These are phyloP conservation scores for Neurospora sp. DNA, from an alignment of 495 filamentous ascomycete species.

Conservation along the genomic window DNA sequence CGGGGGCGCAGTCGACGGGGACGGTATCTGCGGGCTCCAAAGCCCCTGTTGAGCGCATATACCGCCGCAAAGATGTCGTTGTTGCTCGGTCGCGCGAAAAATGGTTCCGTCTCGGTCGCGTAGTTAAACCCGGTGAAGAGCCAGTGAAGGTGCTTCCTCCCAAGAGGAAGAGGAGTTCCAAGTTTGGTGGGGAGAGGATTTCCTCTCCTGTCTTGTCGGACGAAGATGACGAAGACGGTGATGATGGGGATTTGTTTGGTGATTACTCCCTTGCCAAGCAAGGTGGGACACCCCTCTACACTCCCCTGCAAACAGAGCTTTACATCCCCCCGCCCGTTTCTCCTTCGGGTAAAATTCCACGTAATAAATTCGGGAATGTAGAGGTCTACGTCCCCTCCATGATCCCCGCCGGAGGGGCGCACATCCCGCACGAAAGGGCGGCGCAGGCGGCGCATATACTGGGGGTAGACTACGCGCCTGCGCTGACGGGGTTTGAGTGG, in stretches of 20 bases:
- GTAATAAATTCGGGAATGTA: constrained; percentile 80
- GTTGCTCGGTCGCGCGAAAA: constrained; percentile 63
- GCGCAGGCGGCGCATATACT: constrained; percentile 63
- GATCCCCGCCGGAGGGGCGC: constrained; percentile 72
- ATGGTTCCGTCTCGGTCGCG: constrained; percentile 81
- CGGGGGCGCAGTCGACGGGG: constrained; percentile 61
- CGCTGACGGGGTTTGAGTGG: constrained; percentile 85
- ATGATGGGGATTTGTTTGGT: constrained; percentile 27
- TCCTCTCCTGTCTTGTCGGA: background rate
- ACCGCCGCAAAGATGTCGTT: constrained; percentile 70
- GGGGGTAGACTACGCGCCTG: constrained; percentile 78
- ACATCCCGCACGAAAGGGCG: constrained; percentile 53
- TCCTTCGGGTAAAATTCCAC: constrained; percentile 62
- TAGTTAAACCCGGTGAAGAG: constrained; percentile 63
- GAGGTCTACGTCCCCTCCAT: constrained; percentile 90
- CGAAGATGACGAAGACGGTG: constrained; percentile 27
- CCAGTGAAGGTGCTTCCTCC: constrained; percentile 60
- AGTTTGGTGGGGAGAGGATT: constrained; percentile 18
- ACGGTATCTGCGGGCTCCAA: constrained; percentile 62
- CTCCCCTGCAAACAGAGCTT: constrained; percentile 60
- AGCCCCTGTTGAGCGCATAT: constrained; percentile 50
- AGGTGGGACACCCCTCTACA: constrained; percentile 54
- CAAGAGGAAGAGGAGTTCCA: constrained; percentile 15
- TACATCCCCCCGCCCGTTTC: constrained; percentile 66
- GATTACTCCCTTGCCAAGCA: constrained; percentile 20